phyloP scores from a whole-genome alignment of 495 filamentous ascomycete species.

The Talaromyces liani region DNA sequence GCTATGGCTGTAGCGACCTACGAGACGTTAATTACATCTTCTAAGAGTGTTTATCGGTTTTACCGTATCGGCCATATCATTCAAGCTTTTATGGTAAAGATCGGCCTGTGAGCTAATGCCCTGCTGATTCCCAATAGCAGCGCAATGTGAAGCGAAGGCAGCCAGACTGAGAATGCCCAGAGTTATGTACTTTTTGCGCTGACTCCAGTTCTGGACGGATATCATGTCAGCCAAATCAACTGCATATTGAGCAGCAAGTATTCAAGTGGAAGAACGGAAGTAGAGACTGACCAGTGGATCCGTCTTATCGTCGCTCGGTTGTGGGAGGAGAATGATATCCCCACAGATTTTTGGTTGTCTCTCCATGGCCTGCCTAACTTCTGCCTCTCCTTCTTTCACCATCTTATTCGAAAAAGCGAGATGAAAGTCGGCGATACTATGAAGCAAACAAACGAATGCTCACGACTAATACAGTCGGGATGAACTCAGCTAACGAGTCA shows the following conservation, averaged over 20 bases:
- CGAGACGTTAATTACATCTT: neutral
- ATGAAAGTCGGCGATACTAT: neutral
- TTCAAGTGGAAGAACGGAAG: slow-evolving; percentile 3
- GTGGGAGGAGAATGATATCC: slow-evolving; percentile 14
- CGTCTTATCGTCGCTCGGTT: slow-evolving; percentile 14
- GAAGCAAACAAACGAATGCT: neutral
- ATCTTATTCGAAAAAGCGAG: neutral
- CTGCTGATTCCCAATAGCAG: slow-evolving; percentile 11
- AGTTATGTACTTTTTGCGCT: slow-evolving; percentile 9
- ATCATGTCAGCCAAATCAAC: neutral
- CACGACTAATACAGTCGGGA: neutral
- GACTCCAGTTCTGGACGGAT: slow-evolving; percentile 8
- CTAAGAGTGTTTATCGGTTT: neutral
- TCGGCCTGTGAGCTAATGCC: slow-evolving; percentile 23
- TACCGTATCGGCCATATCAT: slow-evolving; percentile 26
- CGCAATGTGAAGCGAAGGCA: slow-evolving; percentile 8
- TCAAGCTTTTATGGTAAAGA: slow-evolving; percentile 22
- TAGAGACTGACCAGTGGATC: slow-evolving; percentile 16
- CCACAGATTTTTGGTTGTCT: neutral
- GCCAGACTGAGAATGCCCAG: slow-evolving; percentile 11
- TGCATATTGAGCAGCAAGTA: neutral
- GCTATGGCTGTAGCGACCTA: slow-evolving; percentile 18
- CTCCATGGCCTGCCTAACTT: neutral
- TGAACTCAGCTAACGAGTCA: neutral
- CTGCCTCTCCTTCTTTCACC: neutral